These are phyloP conservation scores for Lentinula lateritia DNA, from an alignment of 768 basidiomycete species.

Conservation along the genomic window DNA sequence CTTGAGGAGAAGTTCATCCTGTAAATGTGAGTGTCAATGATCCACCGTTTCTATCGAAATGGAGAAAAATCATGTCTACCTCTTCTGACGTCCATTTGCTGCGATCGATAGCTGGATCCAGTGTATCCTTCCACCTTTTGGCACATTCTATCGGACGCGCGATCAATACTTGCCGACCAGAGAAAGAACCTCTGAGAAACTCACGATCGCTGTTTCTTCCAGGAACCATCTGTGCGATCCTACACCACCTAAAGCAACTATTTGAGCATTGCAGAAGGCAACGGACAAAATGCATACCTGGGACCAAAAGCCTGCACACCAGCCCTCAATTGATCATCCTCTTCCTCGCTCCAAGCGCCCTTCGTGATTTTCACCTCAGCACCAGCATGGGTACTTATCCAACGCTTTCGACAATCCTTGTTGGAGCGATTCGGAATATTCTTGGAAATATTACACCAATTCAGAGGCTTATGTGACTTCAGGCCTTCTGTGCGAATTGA, in stretches of 20 bases:
- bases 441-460: slow-evolving; percentile 60
- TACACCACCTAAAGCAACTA: slow-evolving; percentile 13
- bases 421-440: slow-evolving; percentile 58
- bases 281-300: slow-evolving; percentile 29
- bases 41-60: too few relatives aligned
- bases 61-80: slow-evolving; percentile 4
- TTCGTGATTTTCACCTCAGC: slow-evolving; percentile 55
- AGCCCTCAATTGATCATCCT: slow-evolving; percentile 50
- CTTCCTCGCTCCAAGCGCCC: slow-evolving; percentile 56
- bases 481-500: slow-evolving; percentile 39
- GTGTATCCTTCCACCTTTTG: slow-evolving; percentile 23
- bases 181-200: not conserved
- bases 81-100: slow-evolving; percentile 19
- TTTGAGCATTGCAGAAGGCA: slow-evolving; percentile 6
- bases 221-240: slow-evolving; percentile 18
- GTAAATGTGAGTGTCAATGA: not conserved
- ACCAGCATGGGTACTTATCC: slow-evolving; percentile 60
- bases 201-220: slow-evolving; percentile 22
- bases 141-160: slow-evolving; percentile 15
- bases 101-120: slow-evolving; percentile 22
- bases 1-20: slow-evolving; percentile 18
- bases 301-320: slow-evolving; percentile 54
- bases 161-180: not conserved
- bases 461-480: slow-evolving; percentile 49
- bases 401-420: slow-evolving; percentile 60